A percentile compares a stretch with the other conserved stretches of the same genome.
phyloP scores from a whole-genome alignment of 768 basidiomycete species.

The Mycena vulgaris region DNA sequence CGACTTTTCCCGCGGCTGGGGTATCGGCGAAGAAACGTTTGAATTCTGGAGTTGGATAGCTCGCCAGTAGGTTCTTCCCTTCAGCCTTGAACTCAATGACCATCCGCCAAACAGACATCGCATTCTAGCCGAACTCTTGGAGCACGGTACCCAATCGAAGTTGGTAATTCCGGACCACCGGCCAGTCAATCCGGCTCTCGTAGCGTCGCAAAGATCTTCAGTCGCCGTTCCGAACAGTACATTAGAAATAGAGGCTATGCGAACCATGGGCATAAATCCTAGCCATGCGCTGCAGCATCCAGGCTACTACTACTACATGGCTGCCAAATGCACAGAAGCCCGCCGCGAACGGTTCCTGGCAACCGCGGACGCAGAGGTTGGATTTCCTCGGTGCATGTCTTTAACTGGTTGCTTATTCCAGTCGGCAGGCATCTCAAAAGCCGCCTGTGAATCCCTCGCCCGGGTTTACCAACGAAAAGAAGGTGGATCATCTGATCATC shows the following conservation, averaged over 20 bases:
- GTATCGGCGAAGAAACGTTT: conserved; percentile 96
- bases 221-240: conserved; percentile 38
- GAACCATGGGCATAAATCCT: conserved; percentile 82
- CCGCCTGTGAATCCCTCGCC: conserved; percentile 62
- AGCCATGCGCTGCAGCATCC: conserved; percentile 90
- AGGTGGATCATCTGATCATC: conserved; percentile 88
- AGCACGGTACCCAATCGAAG: conserved; percentile 79
- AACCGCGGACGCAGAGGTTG: conserved; percentile 71
- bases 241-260: conserved; percentile 72
- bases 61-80: conserved; percentile 75
- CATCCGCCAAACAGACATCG: conserved; percentile 72
- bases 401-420: background rate
- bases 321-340: conserved; percentile 88
- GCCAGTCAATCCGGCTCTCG: conserved; percentile 36
- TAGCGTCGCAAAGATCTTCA: conserved; percentile 39
- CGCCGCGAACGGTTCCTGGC: conserved; percentile 78
- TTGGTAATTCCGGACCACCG: conserved; percentile 71
- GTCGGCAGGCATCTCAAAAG: conserved; percentile 50
- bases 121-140: conserved; percentile 91
- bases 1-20: conserved; percentile 92
- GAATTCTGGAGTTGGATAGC: conserved; percentile 99
- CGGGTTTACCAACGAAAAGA: conserved; percentile 91
- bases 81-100: background rate
- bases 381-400: conserved; percentile 17
- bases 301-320: conserved; percentile 93